Percentiles rank a stretch among this genome's conserved stretches.
phyloP scores from a whole-genome alignment of 1,284 basidiomycete species.

The Boletus chippewaensis region DNA sequence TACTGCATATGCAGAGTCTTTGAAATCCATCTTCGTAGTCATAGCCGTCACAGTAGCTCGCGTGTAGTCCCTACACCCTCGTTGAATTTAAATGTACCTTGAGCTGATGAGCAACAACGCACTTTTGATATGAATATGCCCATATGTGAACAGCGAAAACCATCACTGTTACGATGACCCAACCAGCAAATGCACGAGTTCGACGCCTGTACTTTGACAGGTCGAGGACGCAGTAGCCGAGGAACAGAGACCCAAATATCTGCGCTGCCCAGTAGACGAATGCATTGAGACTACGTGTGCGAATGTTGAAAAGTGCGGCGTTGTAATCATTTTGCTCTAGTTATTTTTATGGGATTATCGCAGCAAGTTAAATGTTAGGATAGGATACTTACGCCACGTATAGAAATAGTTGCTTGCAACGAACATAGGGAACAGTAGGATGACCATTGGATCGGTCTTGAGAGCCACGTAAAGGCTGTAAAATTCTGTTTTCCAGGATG shows the following conservation, averaged over 20 bases:
- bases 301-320: constrained; percentile 46
- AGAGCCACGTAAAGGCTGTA: constrained; percentile 48
- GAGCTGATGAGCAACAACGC: background rate
- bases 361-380: background rate
- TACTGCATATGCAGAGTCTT: constrained; percentile 35
- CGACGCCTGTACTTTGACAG: constrained; percentile 36
- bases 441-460: constrained; percentile 49
- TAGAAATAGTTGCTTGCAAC: constrained; percentile 76
- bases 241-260: constrained; percentile 35
- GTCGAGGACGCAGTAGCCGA: constrained; percentile 32
- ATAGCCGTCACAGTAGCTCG: constrained; percentile 28
- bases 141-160: constrained; percentile 48
- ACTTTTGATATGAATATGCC: constrained; percentile 51
- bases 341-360: background rate
- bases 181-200: constrained; percentile 45
- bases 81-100: constrained; percentile 2
- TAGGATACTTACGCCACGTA: constrained; percentile 27
- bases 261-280: constrained; percentile 37
- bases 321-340: constrained; percentile 49
- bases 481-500: constrained; percentile 62
- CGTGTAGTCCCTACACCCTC: constrained; percentile 40
- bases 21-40: constrained; percentile 40
- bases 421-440: constrained; percentile 63
- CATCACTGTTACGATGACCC: constrained; percentile 41
- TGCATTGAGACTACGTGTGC: constrained; percentile 35